phyloP scores from a whole-genome alignment of 2,329 filamentous ascomycete species.

The Paecilomyces fulvus region DNA sequence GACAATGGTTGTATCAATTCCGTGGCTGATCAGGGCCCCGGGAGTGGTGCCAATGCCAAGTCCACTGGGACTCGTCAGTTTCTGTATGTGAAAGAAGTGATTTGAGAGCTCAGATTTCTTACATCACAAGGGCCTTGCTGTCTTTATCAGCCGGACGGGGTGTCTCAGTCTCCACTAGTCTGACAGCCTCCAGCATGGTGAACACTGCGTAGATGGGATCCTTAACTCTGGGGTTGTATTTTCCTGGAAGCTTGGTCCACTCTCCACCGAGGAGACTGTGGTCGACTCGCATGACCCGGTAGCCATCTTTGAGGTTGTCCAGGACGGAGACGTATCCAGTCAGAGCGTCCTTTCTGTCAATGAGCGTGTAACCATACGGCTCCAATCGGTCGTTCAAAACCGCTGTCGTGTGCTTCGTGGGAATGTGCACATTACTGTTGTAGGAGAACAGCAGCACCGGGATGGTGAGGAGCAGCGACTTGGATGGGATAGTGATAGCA shows the following conservation, averaged over 20 bases:
- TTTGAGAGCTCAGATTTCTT: slow-evolving; percentile 25
- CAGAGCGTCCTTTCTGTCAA: slow-evolving; percentile 75
- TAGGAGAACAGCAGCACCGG: slow-evolving; percentile 60
- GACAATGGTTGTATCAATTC: slow-evolving; percentile 85
- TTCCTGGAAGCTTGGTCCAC: slow-evolving; percentile 55
- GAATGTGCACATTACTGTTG: slow-evolving; percentile 65
- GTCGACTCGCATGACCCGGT: slow-evolving; percentile 80
- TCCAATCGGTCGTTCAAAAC: slow-evolving; percentile 59
- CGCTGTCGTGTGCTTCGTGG: slow-evolving; percentile 50
- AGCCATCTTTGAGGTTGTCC: slow-evolving; percentile 62
- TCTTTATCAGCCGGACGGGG: slow-evolving; percentile 46
- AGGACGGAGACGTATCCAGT: slow-evolving; percentile 91
- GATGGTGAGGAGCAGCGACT: slow-evolving; percentile 55
- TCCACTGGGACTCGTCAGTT: slow-evolving; percentile 47
- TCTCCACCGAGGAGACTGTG: slow-evolving; percentile 90
- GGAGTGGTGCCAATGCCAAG: slow-evolving; percentile 89
- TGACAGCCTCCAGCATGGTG: slow-evolving; percentile 84
- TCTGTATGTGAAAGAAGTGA: not conserved
- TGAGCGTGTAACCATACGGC: slow-evolving; percentile 59
- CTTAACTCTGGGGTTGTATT: slow-evolving; percentile 49
- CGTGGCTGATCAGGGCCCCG: slow-evolving; percentile 74
- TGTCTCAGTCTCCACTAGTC: slow-evolving; percentile 58
- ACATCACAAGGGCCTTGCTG: slow-evolving; percentile 79
- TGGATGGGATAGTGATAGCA: slow-evolving; percentile 59
- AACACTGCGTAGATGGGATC: slow-evolving; percentile 97